Evolutionary conservation across 2,329 filamentous ascomycete species (phyloP).

Genomic region (Lasiodiplodia gonubiensis): DNA sequence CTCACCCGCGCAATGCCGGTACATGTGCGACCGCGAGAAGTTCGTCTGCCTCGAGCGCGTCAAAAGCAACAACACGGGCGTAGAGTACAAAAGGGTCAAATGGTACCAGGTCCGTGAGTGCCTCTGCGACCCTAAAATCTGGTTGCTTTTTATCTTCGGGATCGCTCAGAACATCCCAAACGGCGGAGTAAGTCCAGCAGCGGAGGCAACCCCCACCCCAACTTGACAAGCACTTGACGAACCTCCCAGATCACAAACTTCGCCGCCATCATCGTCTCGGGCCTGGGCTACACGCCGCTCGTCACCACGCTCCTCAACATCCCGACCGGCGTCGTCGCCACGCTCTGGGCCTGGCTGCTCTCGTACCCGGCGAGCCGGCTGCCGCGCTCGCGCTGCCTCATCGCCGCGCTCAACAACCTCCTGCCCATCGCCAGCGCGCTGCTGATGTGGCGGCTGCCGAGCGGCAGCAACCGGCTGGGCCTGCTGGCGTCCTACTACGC

Average conservation of each 20-base stretch:
- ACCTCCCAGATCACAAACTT: slow-evolving; percentile 40
- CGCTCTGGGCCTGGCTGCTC: slow-evolving; percentile 39
- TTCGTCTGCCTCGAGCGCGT: slow-evolving; percentile 12
- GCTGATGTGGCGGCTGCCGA: slow-evolving; percentile 39
- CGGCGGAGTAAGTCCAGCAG: slow-evolving; percentile 39
- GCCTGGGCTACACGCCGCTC: slow-evolving; percentile 45
- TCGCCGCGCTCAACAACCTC: slow-evolving; percentile 38
- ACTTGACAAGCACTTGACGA: neutral
- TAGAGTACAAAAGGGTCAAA: slow-evolving; percentile 36
- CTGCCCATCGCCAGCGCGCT: slow-evolving; percentile 40
- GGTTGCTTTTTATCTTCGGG: slow-evolving; percentile 40
- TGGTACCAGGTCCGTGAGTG: slow-evolving; percentile 40
- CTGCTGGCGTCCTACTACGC: slow-evolving; percentile 51
- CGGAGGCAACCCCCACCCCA: too few relatives aligned
- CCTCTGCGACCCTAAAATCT: slow-evolving; percentile 46
- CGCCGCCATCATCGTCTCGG: slow-evolving; percentile 46
- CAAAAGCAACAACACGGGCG: slow-evolving; percentile 17
- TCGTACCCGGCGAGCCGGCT: slow-evolving; percentile 41
- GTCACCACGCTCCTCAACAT: slow-evolving; percentile 46
- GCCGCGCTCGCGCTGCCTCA: slow-evolving; percentile 38
- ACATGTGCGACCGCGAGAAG: slow-evolving; percentile 27
- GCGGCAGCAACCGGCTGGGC: slow-evolving; percentile 42
- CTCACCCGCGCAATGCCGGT: slow-evolving; percentile 34
- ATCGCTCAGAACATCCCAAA: slow-evolving; percentile 46
- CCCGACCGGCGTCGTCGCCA: slow-evolving; percentile 44